These are phyloP conservation scores for Asterophora parasitica DNA, from an alignment of 768 basidiomycete species.

Conservation along the genomic window DNA sequence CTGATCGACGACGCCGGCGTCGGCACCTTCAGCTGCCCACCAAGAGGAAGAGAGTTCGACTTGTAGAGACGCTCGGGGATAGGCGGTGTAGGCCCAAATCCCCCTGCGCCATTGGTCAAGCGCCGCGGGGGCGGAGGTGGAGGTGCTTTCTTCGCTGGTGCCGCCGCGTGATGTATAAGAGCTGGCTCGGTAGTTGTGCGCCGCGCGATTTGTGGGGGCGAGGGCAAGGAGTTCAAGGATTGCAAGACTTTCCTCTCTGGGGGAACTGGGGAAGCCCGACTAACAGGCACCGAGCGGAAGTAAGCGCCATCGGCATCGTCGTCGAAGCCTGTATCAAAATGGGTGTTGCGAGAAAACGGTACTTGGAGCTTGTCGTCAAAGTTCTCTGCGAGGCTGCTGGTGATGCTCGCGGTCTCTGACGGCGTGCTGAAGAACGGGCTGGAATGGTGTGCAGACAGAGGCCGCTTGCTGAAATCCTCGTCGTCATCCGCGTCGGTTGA, in stretches of 20 bases:
- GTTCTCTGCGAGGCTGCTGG: conserved; percentile 37
- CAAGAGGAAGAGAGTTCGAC: conserved; percentile 17
- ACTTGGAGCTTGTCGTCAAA: conserved; percentile 35
- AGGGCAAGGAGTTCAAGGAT: conserved; percentile 10
- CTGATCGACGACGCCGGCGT: conserved; percentile 32
- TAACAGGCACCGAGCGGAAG: conserved; percentile 9
- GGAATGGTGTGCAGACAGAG: conserved; percentile 32
- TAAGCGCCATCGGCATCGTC: conserved; percentile 13
- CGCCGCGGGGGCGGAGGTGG: conserved; percentile 67
- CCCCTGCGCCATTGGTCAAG: conserved; percentile 20
- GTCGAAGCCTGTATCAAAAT: conserved; percentile 9
- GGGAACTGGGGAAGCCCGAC: conserved; percentile 1
- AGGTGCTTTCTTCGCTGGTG: conserved; percentile 41
- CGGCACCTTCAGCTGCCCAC: conserved; percentile 17
- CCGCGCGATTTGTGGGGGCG: conserved; percentile 18
- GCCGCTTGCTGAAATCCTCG: conserved; percentile 40
- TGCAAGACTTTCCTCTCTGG: background rate
- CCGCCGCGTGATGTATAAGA: conserved; percentile 5
- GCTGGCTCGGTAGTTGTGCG: conserved; percentile 20
- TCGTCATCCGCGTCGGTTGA: conserved; percentile 42
- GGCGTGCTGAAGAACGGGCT: conserved; percentile 43
- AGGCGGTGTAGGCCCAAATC: conserved; percentile 34
- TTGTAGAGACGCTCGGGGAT: conserved; percentile 41
- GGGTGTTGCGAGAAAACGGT: conserved; percentile 12
- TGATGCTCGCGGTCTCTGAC: conserved; percentile 38